Evolutionary conservation across 805 yeast genomes (phyloP), one percentile per base, ranked within the genome.

Genomic region (Maudiozyma turicensis): DNA sequence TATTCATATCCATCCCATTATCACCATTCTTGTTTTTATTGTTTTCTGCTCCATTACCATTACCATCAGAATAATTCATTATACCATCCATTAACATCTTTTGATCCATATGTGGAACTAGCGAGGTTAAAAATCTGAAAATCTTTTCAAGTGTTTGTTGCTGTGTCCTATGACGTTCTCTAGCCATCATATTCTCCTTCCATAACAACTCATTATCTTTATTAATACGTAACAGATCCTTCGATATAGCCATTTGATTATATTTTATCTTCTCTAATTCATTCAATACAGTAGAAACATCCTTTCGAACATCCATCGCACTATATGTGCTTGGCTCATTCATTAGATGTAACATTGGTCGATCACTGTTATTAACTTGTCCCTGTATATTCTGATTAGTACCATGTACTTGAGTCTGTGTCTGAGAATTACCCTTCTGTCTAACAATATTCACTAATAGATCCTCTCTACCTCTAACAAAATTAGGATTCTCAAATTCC

Each of bases 151-250:
- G 72, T 26, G 96, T 87, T 53, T 86, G 91, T 40, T 91, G 81
- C 63, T 93, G 98, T 34, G 82, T 75, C 58, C 84, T 80, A 65
- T 90, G 86, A 54, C 90, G 78, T 63, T 91, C 97, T 48, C 97
- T 74, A 6, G 91, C 83, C 50, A 81, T 69, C 62, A 76, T 82
- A 59, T 88, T 84, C 62, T 93, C 98, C 52, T 84, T 82, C 99
- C 99, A 93, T 43, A 93, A 68, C 58, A 87, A 66, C 63, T 87
- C 91, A 68, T 91, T 93, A 62, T 93, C 98, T 52, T 82, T 82
- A 50, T 89, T 76, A 38, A 93, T 80, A 50, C 97, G 74, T 56
- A 84, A 72, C 53, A 93, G 71, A 61, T 93, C 98, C 57, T 89
- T 93, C 5, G 88, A 78, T 15, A 93, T 86, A 15, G 86, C 77